Percentiles rank a stretch among this genome's conserved stretches.
Conservation (phyloP, 1,284 basidiomycete genomes). For the Polyporus tsugae region DNA sequence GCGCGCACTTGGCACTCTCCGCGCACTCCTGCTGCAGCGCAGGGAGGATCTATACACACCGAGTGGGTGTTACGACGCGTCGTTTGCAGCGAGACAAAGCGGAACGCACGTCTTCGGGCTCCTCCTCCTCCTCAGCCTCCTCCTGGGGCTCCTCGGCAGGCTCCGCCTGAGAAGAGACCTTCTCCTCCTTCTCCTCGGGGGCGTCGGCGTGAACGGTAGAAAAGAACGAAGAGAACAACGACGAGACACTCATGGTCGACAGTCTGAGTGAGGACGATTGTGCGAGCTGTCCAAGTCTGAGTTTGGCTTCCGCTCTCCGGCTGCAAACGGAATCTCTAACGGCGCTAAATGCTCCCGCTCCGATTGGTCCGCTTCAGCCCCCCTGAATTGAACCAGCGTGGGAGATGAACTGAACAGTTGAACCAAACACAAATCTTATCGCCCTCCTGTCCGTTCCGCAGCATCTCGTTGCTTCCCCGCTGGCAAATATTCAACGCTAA, state of each 20-base stretch:
- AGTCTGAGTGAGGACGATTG: conserved; percentile 7
- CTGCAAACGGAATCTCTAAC: conserved; percentile 14
- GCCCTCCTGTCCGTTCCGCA: too few species aligned
- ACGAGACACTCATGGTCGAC: conserved; percentile 51
- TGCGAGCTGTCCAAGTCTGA: conserved; percentile 10
- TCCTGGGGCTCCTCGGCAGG: conserved; percentile 46
- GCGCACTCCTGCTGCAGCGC: conserved; percentile 81
- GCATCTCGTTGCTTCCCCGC: too few species aligned
- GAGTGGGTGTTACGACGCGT: background rate
- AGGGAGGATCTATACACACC: conserved; percentile 61
- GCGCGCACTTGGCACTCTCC: conserved; percentile 71
- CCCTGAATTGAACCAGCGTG: background rate
- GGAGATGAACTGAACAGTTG: background rate
- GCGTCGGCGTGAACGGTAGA: conserved; percentile 66
- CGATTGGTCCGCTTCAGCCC: conserved; percentile 14
- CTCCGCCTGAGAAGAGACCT: conserved; percentile 41
- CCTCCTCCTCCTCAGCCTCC: conserved; percentile 45
- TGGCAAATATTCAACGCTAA: too few species aligned
- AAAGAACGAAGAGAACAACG: conserved; percentile 72
- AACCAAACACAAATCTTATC: conserved; percentile 6
- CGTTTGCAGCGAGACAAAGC: background rate
- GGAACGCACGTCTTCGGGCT: conserved; percentile 79
- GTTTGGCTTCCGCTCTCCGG: conserved; percentile 13
- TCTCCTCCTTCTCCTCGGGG: conserved; percentile 52
- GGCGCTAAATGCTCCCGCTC: conserved; percentile 18